phyloP scores from a whole-genome alignment of 805 yeast genomes.

The Candida cerambycidarum region DNA sequence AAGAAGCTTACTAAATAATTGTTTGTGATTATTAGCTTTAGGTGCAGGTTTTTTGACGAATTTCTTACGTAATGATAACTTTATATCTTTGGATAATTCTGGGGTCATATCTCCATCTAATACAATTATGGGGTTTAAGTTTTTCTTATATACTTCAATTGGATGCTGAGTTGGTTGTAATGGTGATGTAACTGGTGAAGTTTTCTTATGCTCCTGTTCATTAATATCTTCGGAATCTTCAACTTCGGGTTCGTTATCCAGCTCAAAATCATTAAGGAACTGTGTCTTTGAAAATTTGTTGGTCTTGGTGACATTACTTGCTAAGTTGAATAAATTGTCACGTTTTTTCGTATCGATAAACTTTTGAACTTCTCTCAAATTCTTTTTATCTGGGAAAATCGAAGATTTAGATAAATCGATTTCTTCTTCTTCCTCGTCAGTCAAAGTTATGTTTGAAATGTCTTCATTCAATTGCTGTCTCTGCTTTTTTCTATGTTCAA shows the following conservation, averaged over 20 bases:
- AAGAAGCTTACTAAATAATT: slow-evolving; percentile 11
- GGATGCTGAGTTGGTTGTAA: slow-evolving; percentile 22
- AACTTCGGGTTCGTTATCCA: slow-evolving; percentile 14
- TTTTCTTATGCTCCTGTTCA: not conserved
- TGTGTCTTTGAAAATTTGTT: slow-evolving; percentile 31
- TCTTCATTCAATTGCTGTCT: slow-evolving; percentile 18
- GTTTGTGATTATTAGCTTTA: slow-evolving; percentile 3
- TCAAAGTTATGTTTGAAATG: slow-evolving; percentile 29
- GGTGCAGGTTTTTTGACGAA: slow-evolving; percentile 5
- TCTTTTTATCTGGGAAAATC: slow-evolving; percentile 21
- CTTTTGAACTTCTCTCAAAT: slow-evolving; percentile 31
- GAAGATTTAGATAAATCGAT: slow-evolving; percentile 20
- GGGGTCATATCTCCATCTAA: slow-evolving; percentile 12
- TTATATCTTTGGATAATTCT: slow-evolving; percentile 12
- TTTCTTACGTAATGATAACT: slow-evolving; percentile 12
- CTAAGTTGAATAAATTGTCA: slow-evolving; percentile 17
- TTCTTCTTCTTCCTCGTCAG: slow-evolving; percentile 42
- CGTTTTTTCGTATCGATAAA: slow-evolving; percentile 36
- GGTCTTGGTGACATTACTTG: not conserved
- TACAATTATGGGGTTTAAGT: slow-evolving; percentile 22
- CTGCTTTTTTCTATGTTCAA: slow-evolving; percentile 4
- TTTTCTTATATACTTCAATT: slow-evolving; percentile 35
- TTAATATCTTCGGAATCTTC: not conserved
- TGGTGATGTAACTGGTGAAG: slow-evolving; percentile 15
- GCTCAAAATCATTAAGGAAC: slow-evolving; percentile 34